These are phyloP conservation scores for Dittrichia graveolens DNA, from an alignment of 129 eudicot genomes.

Conservation along the genomic window DNA sequence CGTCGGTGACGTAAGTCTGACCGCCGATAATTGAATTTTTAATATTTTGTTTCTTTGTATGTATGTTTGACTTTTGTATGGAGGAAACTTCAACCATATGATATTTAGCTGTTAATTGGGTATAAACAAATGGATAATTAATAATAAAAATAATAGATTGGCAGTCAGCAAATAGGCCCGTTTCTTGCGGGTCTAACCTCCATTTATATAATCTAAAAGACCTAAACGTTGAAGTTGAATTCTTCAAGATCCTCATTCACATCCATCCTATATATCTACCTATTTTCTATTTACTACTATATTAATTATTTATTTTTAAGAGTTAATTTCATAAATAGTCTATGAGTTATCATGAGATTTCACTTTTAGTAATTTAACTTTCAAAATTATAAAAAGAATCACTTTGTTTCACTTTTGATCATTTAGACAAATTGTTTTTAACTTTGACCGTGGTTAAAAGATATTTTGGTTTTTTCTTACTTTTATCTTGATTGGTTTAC, in stretches of 20 bases:
- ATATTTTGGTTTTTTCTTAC: too few relatives aligned
- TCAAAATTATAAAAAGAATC: too few relatives aligned
- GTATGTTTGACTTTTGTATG: conserved; percentile 42
- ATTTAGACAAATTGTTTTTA: too few relatives aligned
- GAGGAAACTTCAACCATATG: conserved; percentile 41
- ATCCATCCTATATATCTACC: conserved; percentile 4
- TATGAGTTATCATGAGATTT: too few relatives aligned
- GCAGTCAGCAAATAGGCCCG: conserved; percentile 51
- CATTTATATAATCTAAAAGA: conserved; percentile 49
- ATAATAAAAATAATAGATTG: conserved; percentile 21
- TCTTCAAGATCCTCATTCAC: conserved; percentile 59
- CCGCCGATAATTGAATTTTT: conserved; percentile 23
- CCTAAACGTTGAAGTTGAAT: conserved; percentile 95
- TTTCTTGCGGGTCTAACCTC: conserved; percentile 50
- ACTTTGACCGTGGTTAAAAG: too few relatives aligned
- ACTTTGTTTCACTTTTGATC: too few relatives aligned
- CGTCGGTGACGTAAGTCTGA: conserved; percentile 32
- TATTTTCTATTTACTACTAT: conserved; percentile 16
- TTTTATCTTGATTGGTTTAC: too few relatives aligned
- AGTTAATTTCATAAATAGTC: too few relatives aligned
- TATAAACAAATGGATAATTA: conserved; percentile 8
- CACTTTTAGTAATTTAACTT: too few relatives aligned
- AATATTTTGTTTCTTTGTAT: not conserved
- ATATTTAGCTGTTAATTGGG: conserved; percentile 41
- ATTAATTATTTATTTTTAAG: not conserved